Evolutionary conservation across 1,139 yeast species (phyloP).

Genomic region (Geotrichum macrosporum): DNA sequence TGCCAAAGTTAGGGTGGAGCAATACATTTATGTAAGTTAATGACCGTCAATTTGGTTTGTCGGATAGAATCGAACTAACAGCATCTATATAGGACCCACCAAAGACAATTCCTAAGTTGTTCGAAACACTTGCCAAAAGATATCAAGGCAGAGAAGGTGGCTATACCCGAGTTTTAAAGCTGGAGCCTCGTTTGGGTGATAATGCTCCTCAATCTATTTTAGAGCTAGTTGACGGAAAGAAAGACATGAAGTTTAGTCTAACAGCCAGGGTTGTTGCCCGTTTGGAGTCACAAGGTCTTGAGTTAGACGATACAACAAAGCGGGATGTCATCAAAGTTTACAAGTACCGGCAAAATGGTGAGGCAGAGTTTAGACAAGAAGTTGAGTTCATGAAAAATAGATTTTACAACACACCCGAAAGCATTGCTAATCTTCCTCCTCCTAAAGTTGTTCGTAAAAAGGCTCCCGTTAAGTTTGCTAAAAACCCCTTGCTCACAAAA

Average conservation of each 20-base stretch:
- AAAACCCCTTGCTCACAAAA: slow-evolving; percentile 15
- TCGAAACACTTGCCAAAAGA: slow-evolving; percentile 59
- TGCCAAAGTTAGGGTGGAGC: slow-evolving; percentile 29
- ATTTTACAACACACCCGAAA: slow-evolving; percentile 43
- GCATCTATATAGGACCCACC: slow-evolving; percentile 42
- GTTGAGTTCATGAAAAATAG: slow-evolving; percentile 61
- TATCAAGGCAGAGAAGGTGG: slow-evolving; percentile 68
- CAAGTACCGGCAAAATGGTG: slow-evolving; percentile 48
- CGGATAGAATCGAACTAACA: slow-evolving; percentile 18
- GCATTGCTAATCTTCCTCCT: slow-evolving; percentile 22
- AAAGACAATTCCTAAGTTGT: slow-evolving; percentile 53
- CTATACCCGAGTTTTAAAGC: slow-evolving; percentile 74
- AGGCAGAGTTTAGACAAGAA: slow-evolving; percentile 51
- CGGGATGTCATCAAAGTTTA: slow-evolving; percentile 54
- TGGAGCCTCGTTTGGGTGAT: slow-evolving; percentile 87
- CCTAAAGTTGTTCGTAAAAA: slow-evolving; percentile 14
- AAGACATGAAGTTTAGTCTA: slow-evolving; percentile 72
- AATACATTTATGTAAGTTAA: slow-evolving; percentile 28
- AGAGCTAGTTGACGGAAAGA: slow-evolving; percentile 77
- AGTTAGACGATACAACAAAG: slow-evolving; percentile 57
- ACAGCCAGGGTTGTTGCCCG: slow-evolving; percentile 80
- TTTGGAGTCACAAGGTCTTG: slow-evolving; percentile 59
- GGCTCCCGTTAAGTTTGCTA: slow-evolving; percentile 15
- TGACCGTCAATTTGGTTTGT: slow-evolving; percentile 11
- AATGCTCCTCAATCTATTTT: slow-evolving; percentile 86